Evolutionary conservation across 1,284 basidiomycete genomes (phyloP).

Genomic region (Rhodotorula sp.): DNA sequence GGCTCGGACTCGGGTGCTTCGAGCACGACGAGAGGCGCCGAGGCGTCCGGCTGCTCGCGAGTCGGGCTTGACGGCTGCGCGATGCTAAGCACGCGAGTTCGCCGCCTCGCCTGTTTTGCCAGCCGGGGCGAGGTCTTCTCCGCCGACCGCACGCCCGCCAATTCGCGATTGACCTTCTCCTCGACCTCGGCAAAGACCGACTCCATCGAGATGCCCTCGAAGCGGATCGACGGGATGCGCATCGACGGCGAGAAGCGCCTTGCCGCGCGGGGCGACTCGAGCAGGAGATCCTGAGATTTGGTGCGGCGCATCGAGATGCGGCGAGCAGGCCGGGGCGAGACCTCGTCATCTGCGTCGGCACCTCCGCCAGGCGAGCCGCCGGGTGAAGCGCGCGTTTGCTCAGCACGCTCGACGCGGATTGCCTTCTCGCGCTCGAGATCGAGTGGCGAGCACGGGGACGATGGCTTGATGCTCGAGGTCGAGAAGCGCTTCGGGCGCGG

Average conservation of each 20-base stretch:
- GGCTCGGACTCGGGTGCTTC: not conserved
- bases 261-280: not conserved
- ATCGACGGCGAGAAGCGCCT: not conserved
- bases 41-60: not conserved
- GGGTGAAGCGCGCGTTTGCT: constrained; percentile 1
- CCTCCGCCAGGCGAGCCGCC: not conserved
- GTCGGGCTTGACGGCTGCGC: constrained; percentile 9
- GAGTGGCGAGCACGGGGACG: not conserved
- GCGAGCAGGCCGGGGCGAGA: constrained; percentile 25
- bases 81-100: constrained; percentile 35
- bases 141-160: not conserved
- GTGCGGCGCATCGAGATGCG: constrained; percentile 2
- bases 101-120: constrained; percentile 13
- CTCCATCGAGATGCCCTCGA: constrained; percentile 45
- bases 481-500: constrained; percentile 34
- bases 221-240: constrained; percentile 42
- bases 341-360: constrained; percentile 37
- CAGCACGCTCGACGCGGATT: not conserved
- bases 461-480: constrained; percentile 17
- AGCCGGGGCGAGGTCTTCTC: not conserved
- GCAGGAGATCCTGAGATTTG: not conserved
- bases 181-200: constrained; percentile 43
- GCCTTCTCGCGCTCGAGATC: not conserved
- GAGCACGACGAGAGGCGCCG: not conserved
- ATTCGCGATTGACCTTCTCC: constrained; percentile 29